These are phyloP conservation scores for Sugiyamaella marilandica DNA, from an alignment of 805 yeast genomes.

Conservation along the genomic window DNA sequence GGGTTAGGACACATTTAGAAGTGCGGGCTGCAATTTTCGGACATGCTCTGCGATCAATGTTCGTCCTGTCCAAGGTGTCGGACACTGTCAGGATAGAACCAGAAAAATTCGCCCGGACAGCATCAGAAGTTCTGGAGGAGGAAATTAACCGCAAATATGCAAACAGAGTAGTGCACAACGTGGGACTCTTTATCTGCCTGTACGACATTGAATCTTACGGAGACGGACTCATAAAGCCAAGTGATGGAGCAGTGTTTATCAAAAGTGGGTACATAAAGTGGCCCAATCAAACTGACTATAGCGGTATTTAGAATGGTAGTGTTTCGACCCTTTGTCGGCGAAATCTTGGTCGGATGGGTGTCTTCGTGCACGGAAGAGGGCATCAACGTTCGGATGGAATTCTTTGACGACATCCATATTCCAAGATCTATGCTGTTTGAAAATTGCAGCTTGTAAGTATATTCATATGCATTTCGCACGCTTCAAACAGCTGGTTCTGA, in stretches of 20 bases:
- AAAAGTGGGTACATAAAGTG: slow-evolving; percentile 33
- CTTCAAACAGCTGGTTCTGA: background rate
- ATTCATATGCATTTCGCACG: slow-evolving; percentile 20
- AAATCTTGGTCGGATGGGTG: slow-evolving; percentile 88
- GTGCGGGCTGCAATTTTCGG: no score
- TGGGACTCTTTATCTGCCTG: slow-evolving; percentile 79
- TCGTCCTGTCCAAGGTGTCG: slow-evolving; percentile 70
- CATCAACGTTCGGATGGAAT: slow-evolving; percentile 74
- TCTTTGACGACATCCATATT: slow-evolving; percentile 87
- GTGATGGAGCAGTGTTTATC: slow-evolving; percentile 86
- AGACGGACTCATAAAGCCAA: slow-evolving; percentile 87
- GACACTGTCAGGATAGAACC: slow-evolving; percentile 91
- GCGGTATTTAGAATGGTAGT: slow-evolving; percentile 70
- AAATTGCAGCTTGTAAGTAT: slow-evolving; percentile 46
- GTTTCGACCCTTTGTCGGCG: slow-evolving; percentile 94
- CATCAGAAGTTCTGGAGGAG: slow-evolving; percentile 66
- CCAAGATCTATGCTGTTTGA: slow-evolving; percentile 83
- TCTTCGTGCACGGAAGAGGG: slow-evolving; percentile 86
- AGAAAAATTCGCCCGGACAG: slow-evolving; percentile 66
- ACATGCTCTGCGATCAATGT: slow-evolving; percentile 51
- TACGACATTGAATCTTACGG: slow-evolving; percentile 80
- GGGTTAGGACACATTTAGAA: no score
- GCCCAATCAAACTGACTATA: slow-evolving; percentile 2
- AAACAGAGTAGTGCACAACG: slow-evolving; percentile 74
- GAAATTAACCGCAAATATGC: slow-evolving; percentile 82